Conservation (phyloP, 116 monocot species). For the Thalassia testudinum region DNA sequence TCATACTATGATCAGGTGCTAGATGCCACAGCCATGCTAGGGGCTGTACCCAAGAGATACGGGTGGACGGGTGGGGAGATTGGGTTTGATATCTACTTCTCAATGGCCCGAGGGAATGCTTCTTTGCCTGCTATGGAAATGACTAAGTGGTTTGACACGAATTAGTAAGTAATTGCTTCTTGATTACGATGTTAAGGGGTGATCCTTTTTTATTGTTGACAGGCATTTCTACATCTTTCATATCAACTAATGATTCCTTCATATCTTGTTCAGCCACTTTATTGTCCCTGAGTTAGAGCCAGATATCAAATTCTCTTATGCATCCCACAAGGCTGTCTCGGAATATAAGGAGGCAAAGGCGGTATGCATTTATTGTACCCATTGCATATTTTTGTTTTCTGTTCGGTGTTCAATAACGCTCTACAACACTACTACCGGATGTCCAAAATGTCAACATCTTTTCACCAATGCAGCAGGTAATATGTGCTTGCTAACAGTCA, state of each 20-base stretch:
- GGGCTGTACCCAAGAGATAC: slow-evolving; percentile 53
- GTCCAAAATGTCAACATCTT: too few relatives aligned
- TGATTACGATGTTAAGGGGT: not conserved
- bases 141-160: slow-evolving; percentile 83
- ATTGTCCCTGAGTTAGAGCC: slow-evolving; percentile 68
- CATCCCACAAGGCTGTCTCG: slow-evolving; percentile 61
- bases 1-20: slow-evolving; percentile 78
- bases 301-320: slow-evolving; percentile 37
- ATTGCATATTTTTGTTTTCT: not conserved
- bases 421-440: too few relatives aligned
- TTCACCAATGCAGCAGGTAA: too few relatives aligned
- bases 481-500: too few relatives aligned
- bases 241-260: not conserved
- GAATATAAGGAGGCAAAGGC: slow-evolving; percentile 73
- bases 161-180: slow-evolving; percentile 34
- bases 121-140: slow-evolving; percentile 64
- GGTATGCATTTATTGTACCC: slow-evolving; percentile 18
- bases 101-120: slow-evolving; percentile 71
- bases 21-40: slow-evolving; percentile 68
- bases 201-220: not conserved
- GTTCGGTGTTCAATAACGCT: too few relatives aligned
- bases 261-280: slow-evolving; percentile 34
- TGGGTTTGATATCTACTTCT: slow-evolving; percentile 50
- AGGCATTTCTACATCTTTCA: not conserved
- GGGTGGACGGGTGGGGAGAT: slow-evolving; percentile 59